Evolutionary conservation across 495 filamentous ascomycete genomes (phyloP).

Genomic region (Daldinia loculata): DNA sequence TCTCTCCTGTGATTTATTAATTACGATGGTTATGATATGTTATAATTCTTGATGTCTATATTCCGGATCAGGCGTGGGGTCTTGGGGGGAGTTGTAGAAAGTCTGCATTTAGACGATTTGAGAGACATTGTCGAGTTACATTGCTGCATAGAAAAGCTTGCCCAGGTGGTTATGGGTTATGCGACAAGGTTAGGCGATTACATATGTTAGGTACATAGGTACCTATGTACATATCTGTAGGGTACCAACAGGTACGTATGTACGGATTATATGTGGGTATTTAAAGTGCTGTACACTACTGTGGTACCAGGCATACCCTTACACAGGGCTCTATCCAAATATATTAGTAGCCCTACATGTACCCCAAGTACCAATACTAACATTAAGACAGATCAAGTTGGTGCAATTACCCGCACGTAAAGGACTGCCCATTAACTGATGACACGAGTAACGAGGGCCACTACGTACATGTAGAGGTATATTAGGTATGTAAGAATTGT

Average conservation of each 20-base stretch:
- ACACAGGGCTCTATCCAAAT: not conserved
- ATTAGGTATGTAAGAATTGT: not conserved
- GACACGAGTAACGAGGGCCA: conserved; percentile 31
- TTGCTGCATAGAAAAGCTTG: not conserved
- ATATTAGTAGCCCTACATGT: not conserved
- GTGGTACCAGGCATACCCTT: conserved; percentile 8
- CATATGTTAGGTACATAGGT: not conserved
- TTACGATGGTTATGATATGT: not conserved
- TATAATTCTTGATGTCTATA: not conserved
- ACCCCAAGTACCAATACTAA: not conserved
- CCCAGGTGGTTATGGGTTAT: conserved; percentile 12
- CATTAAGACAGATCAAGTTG: not conserved
- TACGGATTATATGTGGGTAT: conserved; percentile 15
- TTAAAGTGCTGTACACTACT: not conserved
- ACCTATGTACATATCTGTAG: not conserved
- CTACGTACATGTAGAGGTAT: conserved; percentile 1
- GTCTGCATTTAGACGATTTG: not conserved
- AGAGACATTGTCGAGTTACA: conserved; percentile 4
- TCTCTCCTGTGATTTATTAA: not conserved
- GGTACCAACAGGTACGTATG: conserved; percentile 20
- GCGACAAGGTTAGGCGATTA: conserved; percentile 18
- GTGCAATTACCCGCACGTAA: conserved; percentile 30
- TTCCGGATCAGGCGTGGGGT: not conserved
- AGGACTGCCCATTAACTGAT: conserved; percentile 15
- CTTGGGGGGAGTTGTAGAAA: not conserved